These are phyloP conservation scores for Kandelia obovata DNA, from an alignment of 345 rosid genomes.

Conservation along the genomic window DNA sequence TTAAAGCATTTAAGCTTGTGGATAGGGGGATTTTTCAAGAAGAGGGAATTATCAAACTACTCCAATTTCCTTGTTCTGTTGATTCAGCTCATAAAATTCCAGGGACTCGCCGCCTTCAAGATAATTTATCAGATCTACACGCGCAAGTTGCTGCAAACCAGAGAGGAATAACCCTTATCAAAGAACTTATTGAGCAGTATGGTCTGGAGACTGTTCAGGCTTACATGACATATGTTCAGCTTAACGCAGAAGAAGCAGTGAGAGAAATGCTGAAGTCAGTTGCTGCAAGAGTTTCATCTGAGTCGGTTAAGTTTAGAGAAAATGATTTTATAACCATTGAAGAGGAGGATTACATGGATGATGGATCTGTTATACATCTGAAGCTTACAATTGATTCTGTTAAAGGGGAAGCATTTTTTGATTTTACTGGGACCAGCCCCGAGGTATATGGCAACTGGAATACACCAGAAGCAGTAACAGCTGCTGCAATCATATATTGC, in stretches of 20 bases:
- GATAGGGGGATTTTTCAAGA: constrained; percentile 81
- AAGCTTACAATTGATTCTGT: constrained; percentile 60
- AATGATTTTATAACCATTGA: constrained; percentile 44
- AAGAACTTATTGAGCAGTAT: constrained; percentile 83
- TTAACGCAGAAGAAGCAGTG: constrained; percentile 90
- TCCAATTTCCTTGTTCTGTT: constrained; percentile 56
- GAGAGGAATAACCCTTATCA: constrained; percentile 81
- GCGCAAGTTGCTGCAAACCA: constrained; percentile 98
- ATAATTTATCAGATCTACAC: constrained; percentile 87
- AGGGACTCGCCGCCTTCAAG: constrained; percentile 82
- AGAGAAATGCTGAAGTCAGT: constrained; percentile 94
- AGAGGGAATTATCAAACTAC: constrained; percentile 78
- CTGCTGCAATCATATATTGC: constrained; percentile 95
- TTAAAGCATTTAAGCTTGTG: constrained; percentile 91
- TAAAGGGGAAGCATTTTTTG: constrained; percentile 82
- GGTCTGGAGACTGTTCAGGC: constrained; percentile 84
- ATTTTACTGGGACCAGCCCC: constrained; percentile 85
- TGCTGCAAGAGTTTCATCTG: constrained; percentile 49
- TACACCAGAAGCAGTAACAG: constrained; percentile 93
- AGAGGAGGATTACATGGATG: constrained; percentile 96
- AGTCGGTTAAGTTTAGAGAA: constrained; percentile 27
- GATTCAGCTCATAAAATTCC: constrained; percentile 55
- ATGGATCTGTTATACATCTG: constrained; percentile 76
- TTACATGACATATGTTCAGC: constrained; percentile 86
- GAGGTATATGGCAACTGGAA: constrained; percentile 98